Conservation (phyloP, 2,329 filamentous ascomycete species). For the Aspergillus chevalieri region DNA sequence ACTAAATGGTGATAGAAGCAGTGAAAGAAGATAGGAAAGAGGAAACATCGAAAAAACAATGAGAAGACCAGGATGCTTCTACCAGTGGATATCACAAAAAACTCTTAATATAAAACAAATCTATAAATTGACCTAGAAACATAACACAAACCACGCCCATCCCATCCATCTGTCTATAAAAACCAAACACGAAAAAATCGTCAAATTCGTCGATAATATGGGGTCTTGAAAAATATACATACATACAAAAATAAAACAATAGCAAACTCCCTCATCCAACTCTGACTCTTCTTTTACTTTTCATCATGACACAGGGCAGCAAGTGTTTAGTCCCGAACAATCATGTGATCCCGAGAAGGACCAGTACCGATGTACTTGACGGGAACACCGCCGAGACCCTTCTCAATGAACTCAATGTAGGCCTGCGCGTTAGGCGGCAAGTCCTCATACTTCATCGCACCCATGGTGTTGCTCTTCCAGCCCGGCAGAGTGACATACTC, state of each 20-base stretch:
- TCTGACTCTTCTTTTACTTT: background rate
- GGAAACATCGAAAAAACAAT: no score
- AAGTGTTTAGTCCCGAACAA: slow-evolving; percentile 37
- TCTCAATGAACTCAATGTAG: slow-evolving; percentile 59
- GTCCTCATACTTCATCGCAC: slow-evolving; percentile 50
- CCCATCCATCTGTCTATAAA: background rate
- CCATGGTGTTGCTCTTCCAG: slow-evolving; percentile 57
- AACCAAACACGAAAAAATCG: background rate
- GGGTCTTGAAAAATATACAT: background rate
- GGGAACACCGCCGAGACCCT: slow-evolving; percentile 48
- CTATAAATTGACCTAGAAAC: no score
- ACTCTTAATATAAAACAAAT: no score
- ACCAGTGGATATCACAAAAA: no score
- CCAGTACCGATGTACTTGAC: slow-evolving; percentile 61
- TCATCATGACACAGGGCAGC: no score
- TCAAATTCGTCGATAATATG: slow-evolving; percentile 1
- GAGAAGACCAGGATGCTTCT: no score
- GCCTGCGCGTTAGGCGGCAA: slow-evolving; percentile 52
- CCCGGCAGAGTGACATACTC: slow-evolving; percentile 55
- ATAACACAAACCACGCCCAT: background rate
- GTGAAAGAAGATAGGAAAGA: no score
- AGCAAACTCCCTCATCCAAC: background rate
- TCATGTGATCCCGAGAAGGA: slow-evolving; percentile 57
- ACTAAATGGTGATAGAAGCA: no score
- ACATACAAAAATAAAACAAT: slow-evolving; percentile 17